Evolutionary conservation across 495 filamentous ascomycete genomes (phyloP), one percentile per base, ranked within the genome.

Genomic region (Penicillium goetzii): DNA sequence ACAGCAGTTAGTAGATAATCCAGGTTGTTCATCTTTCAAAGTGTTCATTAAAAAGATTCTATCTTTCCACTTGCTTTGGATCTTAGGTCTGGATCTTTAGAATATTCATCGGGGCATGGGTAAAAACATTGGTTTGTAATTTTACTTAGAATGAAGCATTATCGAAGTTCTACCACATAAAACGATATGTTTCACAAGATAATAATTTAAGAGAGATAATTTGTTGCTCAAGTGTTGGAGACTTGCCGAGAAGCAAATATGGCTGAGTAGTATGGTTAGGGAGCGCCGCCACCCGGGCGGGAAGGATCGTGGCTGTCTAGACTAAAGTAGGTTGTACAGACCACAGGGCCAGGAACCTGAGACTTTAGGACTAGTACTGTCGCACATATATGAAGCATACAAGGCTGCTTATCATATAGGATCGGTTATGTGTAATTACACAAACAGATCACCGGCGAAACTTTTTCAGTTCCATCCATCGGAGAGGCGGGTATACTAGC

Each of bases 391-490:
- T 4, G 36, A 14, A 40, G 6, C 36, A 40, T 40, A 36, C 14
- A 17, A 40, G 0, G 15, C 36, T 40, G 3, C 36, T 17, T 14
- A 17, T 4, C 2, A 40, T 6, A 5, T 17, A 40, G 1, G 12
- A 17, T 6, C 10, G 4, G 4, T 17, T 1, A 17, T 17, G 15
- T 17, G 15, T 17, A 40, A 40, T 5, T 12, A 32, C 15, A 15
- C 36, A 21, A 45, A 23, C 19, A 0, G 12, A 45, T 66, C 40
- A 68, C 17, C 65, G 58, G 10, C 59, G n/a, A 36, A 81, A 66
- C 19, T 69, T 71, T 63, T 68, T 80, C 65, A 85, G 56, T 68
- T 86, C 83, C 40, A 78, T 54, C 68, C 71, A 80, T 50, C 83
- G 67, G 58, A 86, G 58, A 4, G 78, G 77, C 33, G 79, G 80